These are phyloP conservation scores for Ramalina peruviana DNA, from an alignment of 495 filamentous ascomycete species.

Conservation along the genomic window DNA sequence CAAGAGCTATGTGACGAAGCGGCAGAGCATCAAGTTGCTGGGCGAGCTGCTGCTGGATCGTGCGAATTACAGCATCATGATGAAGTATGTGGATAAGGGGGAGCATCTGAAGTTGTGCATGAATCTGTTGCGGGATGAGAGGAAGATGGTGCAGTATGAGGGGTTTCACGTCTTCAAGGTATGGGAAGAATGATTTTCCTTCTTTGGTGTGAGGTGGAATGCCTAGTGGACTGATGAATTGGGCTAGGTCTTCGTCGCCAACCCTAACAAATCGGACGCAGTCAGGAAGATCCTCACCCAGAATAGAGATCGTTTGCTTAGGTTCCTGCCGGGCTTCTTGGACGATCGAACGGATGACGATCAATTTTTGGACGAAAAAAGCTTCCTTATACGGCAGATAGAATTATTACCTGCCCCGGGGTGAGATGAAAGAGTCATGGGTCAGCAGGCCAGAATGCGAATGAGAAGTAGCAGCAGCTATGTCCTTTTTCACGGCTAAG, in stretches of 20 bases:
- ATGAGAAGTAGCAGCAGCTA: background rate
- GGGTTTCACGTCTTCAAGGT: conserved; percentile 98
- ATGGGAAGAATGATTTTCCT: conserved; percentile 1
- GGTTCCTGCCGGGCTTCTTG: conserved; percentile 79
- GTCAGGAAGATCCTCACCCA: conserved; percentile 92
- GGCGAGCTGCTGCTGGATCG: conserved; percentile 91
- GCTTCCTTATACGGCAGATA: conserved; percentile 91
- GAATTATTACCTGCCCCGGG: conserved; percentile 20
- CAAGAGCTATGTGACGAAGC: conserved; percentile 92
- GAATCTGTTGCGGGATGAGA: conserved; percentile 86
- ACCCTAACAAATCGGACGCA: conserved; percentile 84
- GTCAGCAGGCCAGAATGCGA: background rate
- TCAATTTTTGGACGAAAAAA: conserved; percentile 96
- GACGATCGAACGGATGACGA: conserved; percentile 95
- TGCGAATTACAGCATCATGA: conserved; percentile 97
- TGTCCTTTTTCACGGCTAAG: background rate
- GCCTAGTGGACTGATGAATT: background rate
- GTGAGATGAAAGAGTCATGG: background rate
- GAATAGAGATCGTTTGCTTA: conserved; percentile 80
- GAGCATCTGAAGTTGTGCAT: conserved; percentile 96
- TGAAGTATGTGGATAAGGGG: conserved; percentile 82
- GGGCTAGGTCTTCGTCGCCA: conserved; percentile 81
- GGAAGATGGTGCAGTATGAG: conserved; percentile 98
- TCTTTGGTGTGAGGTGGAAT: background rate
- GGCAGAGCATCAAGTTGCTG: conserved; percentile 93